A percentile compares a stretch with the other conserved stretches of the same genome.
phyloP scores from a whole-genome alignment of 2,329 filamentous ascomycete species.

The Ophiosphaerella narmari region DNA sequence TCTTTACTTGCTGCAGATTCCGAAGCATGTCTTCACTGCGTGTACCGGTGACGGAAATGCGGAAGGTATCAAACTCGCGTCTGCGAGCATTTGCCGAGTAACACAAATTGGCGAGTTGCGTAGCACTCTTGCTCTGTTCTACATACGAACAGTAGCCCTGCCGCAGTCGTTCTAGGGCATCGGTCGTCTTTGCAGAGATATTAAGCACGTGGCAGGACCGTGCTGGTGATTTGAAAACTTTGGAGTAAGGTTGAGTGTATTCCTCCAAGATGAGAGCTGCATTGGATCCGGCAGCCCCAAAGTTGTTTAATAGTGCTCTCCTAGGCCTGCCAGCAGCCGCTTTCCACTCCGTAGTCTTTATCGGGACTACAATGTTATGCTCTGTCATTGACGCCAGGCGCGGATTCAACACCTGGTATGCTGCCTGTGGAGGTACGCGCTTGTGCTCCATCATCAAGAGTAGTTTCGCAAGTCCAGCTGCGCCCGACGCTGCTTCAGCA shows the following conservation, averaged over 20 bases:
- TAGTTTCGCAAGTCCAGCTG: slow-evolving; percentile 36
- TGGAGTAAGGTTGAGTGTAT: slow-evolving; percentile 6
- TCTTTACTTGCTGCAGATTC: too few species aligned
- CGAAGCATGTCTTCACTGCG: too few species aligned
- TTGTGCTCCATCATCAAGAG: slow-evolving; percentile 33
- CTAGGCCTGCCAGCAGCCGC: slow-evolving; percentile 23
- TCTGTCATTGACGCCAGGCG: slow-evolving; percentile 59
- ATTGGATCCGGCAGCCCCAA: slow-evolving; percentile 44
- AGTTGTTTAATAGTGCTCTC: slow-evolving; percentile 40
- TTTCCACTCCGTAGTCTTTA: slow-evolving; percentile 10
- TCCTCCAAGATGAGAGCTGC: slow-evolving; percentile 32
- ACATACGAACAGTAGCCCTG: too few species aligned
- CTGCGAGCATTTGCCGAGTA: too few species aligned
- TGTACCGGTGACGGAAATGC: too few species aligned
- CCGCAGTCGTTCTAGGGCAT: too few species aligned
- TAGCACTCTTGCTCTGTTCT: too few species aligned
- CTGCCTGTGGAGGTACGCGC: slow-evolving; percentile 22
- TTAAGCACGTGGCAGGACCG: slow-evolving; percentile 1
- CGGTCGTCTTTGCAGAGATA: not conserved
- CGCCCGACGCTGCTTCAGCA: slow-evolving; percentile 38
- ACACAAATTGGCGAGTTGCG: too few species aligned
- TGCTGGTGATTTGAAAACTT: too few species aligned
- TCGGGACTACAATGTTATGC: slow-evolving; percentile 51
- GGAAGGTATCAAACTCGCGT: too few species aligned
- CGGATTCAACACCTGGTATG: slow-evolving; percentile 23